Evolutionary conservation across 164 flowering plant genomes (phyloP), one percentile per base, ranked within the genome.

Genomic region (Magnolia sinica): DNA sequence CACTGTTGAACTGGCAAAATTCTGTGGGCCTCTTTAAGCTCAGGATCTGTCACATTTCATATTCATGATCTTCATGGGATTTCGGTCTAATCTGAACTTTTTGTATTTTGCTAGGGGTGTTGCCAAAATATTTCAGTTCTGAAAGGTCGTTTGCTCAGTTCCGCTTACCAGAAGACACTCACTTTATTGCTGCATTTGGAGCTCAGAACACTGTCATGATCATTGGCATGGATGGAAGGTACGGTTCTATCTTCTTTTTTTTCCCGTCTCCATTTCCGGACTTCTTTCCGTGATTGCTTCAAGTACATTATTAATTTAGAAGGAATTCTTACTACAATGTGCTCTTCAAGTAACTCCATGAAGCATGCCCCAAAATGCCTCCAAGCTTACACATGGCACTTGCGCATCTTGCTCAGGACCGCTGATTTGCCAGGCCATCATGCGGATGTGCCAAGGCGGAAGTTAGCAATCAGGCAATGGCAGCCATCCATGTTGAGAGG

Each of bases 81-180:
- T 37, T 37, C 45, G 6, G 45, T 37, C 45, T 37, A 4, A 37
- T 3, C 45, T 5, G 1, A 55, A 8, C 18, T 49, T 52, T 14
- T 18, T 66, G 63, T 7, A 59, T 50, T 50, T 68, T 74, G 22
- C 29, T 90, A 92, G 97, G 96, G 63, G 86, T 95, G 50, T 76
- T 95, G 52, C 98, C 98, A 5, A 93, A 89, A 78, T 93, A 93
- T 78, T 95, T 95, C 73, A 93, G 96, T 83, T 95, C 97, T 1
- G 98, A 95, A 74, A 90, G 98, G 98, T 95, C 98, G 74, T 88
- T 95, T 87, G 98, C 96, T 71, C 92, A 84, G 81, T 91, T 93
- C 77, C 94, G 85, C 80, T 85, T 95, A 58, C 92, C 89, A 20
- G 97, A 91, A 78, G 84, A 72, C 75, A 81, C 88, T 4, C 89